Evolutionary conservation across 306 rosid genomes (phyloP).

Genomic region (Abrus precatorius): DNA sequence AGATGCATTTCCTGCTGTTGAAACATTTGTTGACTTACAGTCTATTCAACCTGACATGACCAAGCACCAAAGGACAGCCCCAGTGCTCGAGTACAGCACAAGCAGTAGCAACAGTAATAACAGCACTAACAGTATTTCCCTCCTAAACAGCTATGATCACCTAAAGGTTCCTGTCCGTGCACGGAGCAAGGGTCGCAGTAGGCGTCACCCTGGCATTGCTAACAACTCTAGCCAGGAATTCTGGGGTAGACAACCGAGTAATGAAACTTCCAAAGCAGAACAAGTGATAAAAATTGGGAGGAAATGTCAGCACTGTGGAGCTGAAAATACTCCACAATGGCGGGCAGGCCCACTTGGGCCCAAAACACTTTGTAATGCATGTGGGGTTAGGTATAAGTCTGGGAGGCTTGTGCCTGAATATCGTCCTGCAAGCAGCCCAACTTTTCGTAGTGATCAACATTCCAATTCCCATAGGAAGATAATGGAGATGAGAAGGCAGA

Average conservation of each 20-base stretch:
- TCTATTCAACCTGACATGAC: constrained; percentile 50
- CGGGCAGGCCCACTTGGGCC: constrained; percentile 79
- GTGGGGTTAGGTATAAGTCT: constrained; percentile 77
- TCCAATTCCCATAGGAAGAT: constrained; percentile 84
- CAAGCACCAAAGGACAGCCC: constrained; percentile 56
- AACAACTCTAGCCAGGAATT: constrained; percentile 49
- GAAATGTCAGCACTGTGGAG: constrained; percentile 80
- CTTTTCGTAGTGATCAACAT: constrained; percentile 66
- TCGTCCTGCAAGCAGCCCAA: constrained; percentile 81
- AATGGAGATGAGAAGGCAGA: constrained; percentile 72
- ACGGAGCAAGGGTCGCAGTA: constrained; percentile 64
- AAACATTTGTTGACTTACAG: constrained; percentile 60
- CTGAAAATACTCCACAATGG: constrained; percentile 82
- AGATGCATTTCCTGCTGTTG: constrained; percentile 81
- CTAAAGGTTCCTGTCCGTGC: constrained; percentile 72
- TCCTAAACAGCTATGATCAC: constrained; percentile 62
- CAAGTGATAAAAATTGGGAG: constrained; percentile 46
- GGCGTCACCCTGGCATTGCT: constrained; percentile 43
- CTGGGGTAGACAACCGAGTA: constrained; percentile 50
- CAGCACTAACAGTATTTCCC: constrained; percentile 50
- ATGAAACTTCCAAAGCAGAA: constrained; percentile 32
- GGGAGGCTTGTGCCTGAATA: constrained; percentile 80
- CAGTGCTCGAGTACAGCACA: constrained; percentile 62
- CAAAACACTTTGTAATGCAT: constrained; percentile 85
- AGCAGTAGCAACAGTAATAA: constrained; percentile 60